Percentiles rank a stretch among this genome's conserved stretches.
These are phyloP conservation scores for Inga laurina DNA, from an alignment of 306 rosid species.

Conservation along the genomic window DNA sequence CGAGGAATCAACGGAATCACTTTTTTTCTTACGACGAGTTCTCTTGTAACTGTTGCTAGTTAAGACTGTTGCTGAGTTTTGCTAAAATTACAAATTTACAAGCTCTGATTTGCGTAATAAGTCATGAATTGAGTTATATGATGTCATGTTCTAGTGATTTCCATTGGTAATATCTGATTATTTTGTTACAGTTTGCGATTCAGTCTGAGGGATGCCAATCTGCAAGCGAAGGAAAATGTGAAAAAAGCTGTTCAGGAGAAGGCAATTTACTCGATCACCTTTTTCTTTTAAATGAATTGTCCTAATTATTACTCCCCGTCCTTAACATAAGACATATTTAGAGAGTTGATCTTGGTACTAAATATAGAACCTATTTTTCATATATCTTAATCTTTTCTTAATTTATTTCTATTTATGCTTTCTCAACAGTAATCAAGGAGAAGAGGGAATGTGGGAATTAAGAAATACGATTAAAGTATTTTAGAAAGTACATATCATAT, in stretches of 20 bases:
- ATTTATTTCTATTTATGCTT: too few species aligned
- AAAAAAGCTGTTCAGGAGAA: conserved; percentile 81
- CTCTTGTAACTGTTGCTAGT: too few species aligned
- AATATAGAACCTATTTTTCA: too few species aligned
- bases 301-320: too few species aligned
- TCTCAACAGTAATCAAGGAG: too few species aligned
- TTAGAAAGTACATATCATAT: too few species aligned
- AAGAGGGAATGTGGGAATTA: too few species aligned
- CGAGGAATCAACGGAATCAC: background rate
- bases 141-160: background rate
- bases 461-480: too few species aligned
- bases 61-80: background rate
- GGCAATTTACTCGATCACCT: conserved; percentile 40
- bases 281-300: background rate
- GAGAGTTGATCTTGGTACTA: too few species aligned
- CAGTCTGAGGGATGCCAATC: conserved; percentile 79
- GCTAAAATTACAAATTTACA: background rate
- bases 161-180: conserved; percentile 1
- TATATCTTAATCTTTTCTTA: too few species aligned
- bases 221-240: conserved; percentile 80
- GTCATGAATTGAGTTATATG: background rate
- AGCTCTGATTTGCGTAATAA: background rate
- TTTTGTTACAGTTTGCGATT: conserved; percentile 52
- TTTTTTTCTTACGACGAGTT: too few species aligned
- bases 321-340: too few species aligned